Percentiles rank a stretch among this genome's conserved stretches.
Conservation (phyloP, 208 protist genomes). For the Blastocrithidia nonstop region DNA sequence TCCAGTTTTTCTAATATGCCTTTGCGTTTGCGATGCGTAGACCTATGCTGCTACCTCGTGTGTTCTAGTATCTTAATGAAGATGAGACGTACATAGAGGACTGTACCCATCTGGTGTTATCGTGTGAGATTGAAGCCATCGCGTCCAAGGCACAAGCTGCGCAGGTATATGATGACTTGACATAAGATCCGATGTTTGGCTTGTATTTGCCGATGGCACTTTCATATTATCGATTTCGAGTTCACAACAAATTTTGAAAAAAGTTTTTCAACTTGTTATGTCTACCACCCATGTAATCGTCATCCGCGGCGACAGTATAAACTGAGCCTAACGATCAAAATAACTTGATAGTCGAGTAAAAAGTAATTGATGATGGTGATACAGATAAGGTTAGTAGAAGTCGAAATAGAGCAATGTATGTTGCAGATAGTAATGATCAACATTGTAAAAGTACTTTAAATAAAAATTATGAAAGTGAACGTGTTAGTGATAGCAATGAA, state of each 20-base stretch:
- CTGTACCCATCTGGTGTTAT: conserved; percentile 55
- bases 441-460: too few relatives aligned
- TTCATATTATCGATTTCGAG: conserved; percentile 61
- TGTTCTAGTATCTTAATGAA: conserved; percentile 28
- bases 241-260: conserved; percentile 43
- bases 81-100: conserved; percentile 41
- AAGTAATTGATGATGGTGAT: too few relatives aligned
- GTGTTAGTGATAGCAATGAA: too few relatives aligned
- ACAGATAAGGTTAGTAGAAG: too few relatives aligned
- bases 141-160: conserved; percentile 26
- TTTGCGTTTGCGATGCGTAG: conserved; percentile 26
- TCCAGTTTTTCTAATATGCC: conserved; percentile 24
- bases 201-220: conserved; percentile 49
- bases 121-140: conserved; percentile 55
- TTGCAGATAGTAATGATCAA: too few relatives aligned
- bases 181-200: conserved; percentile 60
- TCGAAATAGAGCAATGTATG: too few relatives aligned
- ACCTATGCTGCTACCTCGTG: conserved; percentile 38
- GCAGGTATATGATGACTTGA: conserved; percentile 19
- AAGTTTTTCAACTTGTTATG: conserved; percentile 59
- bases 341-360: background rate
- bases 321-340: background rate
- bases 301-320: background rate
- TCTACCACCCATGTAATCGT: conserved; percentile 52
- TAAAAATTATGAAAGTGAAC: too few relatives aligned